Percentiles rank a stretch among this genome's conserved stretches.
Evolutionary conservation across 2,329 filamentous ascomycete species (phyloP).

Genomic region (Aspergillus hortae): DNA sequence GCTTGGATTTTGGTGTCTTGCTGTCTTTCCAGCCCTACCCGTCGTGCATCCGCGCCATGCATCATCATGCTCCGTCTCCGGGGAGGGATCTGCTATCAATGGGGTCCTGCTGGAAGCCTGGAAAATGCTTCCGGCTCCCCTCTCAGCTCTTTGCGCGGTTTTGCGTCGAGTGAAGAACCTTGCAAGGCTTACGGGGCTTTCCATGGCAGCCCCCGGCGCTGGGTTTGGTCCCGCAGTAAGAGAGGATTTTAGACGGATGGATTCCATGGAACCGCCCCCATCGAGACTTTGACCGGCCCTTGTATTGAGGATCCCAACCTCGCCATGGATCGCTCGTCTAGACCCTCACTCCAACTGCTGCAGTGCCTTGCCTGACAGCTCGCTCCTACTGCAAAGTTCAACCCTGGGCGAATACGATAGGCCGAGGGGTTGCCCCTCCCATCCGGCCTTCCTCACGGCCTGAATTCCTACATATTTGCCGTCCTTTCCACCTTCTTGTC

Average conservation of each 20-base stretch:
- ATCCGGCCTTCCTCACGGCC: neutral
- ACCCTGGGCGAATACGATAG: neutral
- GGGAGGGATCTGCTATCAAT: neutral
- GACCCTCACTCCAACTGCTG: slow-evolving; percentile 2
- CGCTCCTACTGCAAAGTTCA: slow-evolving; percentile 1
- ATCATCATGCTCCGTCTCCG: too few relatives aligned
- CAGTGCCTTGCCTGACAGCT: slow-evolving; percentile 11
- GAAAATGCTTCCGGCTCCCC: slow-evolving; percentile 4
- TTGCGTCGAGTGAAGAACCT: neutral
- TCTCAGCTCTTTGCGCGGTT: neutral
- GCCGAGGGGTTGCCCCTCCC: slow-evolving; percentile 1
- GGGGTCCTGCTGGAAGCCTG: neutral
- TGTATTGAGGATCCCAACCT: slow-evolving; percentile 5
- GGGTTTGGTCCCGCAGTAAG: neutral
- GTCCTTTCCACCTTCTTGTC: neutral
- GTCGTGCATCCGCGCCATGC: too few relatives aligned
- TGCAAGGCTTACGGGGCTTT: neutral
- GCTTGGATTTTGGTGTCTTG: too few relatives aligned
- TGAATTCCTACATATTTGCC: neutral
- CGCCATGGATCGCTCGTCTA: slow-evolving; percentile 7
- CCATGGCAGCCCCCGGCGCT: neutral
- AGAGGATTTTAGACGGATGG: slow-evolving; percentile 2
- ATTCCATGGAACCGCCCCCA: slow-evolving; percentile 6
- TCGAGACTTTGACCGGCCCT: slow-evolving; percentile 12
- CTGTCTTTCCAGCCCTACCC: too few relatives aligned